Conservation (phyloP, 768 basidiomycete species). For the Boletus sensibilis region DNA sequence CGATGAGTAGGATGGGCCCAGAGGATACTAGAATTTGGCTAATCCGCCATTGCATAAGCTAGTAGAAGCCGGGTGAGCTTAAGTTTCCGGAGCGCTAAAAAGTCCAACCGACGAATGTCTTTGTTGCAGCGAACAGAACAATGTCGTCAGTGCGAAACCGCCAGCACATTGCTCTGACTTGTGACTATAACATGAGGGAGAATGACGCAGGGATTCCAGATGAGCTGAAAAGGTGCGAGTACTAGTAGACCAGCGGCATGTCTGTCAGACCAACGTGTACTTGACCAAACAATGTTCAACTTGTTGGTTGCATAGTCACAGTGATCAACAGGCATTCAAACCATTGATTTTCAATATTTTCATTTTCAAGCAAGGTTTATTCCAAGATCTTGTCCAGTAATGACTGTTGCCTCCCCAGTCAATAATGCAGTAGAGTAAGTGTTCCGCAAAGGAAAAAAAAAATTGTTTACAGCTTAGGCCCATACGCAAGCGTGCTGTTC, state of each 20-base stretch:
- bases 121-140: no score
- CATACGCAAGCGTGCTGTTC: conserved; percentile 20
- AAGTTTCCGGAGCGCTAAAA: conserved; percentile 60
- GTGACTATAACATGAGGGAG: conserved; percentile 64
- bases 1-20: no score
- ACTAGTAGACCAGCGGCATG: conserved; percentile 64
- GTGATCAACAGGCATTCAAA: no score
- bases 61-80: no score
- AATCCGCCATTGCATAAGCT: no score
- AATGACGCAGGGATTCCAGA: conserved; percentile 64
- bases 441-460: conserved; percentile 22
- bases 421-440: conserved; percentile 35
- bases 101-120: conserved; percentile 88
- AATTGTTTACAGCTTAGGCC: conserved; percentile 16
- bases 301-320: no score
- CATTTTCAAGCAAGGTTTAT: background rate
- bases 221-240: conserved; percentile 66
- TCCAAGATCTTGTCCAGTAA: background rate
- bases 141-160: background rate
- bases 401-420: background rate
- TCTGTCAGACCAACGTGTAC: background rate
- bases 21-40: no score
- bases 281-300: no score
- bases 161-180: conserved; percentile 43
- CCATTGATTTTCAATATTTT: background rate